phyloP scores from a whole-genome alignment of 306 rosid species.

The Prunus mongolica region DNA sequence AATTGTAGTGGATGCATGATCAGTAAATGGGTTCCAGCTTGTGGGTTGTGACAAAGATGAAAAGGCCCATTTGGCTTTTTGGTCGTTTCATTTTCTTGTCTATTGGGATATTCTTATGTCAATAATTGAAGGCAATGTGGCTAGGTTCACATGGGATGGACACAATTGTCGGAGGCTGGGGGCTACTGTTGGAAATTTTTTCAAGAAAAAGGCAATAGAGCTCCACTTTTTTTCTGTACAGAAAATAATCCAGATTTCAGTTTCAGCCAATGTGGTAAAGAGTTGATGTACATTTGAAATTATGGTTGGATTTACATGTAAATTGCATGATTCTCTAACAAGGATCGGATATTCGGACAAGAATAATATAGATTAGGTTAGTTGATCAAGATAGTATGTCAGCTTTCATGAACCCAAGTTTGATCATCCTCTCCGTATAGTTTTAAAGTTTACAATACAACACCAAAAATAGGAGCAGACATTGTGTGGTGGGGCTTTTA shows the following conservation, averaged over 20 bases:
- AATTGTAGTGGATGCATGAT: not conserved
- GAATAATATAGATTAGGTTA: fast-evolving
- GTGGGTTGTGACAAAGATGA: not conserved
- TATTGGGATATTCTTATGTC: not conserved
- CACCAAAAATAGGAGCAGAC: not conserved
- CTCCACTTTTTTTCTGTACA: not conserved
- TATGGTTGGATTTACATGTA: not conserved
- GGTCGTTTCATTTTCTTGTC: slow-evolving; percentile 5
- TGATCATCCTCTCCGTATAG: too few relatives aligned
- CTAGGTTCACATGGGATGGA: slow-evolving; percentile 15
- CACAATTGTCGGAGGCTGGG: not conserved
- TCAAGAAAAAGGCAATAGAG: not conserved
- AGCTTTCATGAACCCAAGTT: too few relatives aligned
- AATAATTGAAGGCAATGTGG: slow-evolving; percentile 5
- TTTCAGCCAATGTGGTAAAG: not conserved
- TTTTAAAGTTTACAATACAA: too few relatives aligned
- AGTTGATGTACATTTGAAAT: not conserved
- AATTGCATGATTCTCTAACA: not conserved
- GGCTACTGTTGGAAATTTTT: not conserved
- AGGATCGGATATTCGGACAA: not conserved
- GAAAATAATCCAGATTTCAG: not conserved
- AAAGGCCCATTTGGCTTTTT: not conserved
- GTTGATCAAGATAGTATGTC: too few relatives aligned
- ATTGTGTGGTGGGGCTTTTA: not conserved
- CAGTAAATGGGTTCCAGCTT: slow-evolving; percentile 2